phyloP scores from a whole-genome alignment of 1,284 basidiomycete genomes.

The Phylloporus sp. region DNA sequence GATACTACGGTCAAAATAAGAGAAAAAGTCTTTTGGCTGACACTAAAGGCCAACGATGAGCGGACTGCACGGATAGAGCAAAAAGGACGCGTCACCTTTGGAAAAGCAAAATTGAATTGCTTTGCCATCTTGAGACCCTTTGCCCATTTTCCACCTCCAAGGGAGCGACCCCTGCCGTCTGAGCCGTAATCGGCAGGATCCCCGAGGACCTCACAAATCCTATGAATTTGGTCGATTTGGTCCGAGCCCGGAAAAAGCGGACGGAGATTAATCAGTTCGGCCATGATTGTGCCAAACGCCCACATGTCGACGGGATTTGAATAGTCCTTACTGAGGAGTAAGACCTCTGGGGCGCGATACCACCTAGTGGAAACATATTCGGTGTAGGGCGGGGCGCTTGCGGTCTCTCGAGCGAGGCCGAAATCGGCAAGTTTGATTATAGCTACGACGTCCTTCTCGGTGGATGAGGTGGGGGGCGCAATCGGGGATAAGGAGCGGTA shows the following conservation, averaged over 20 bases:
- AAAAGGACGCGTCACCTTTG: conserved; percentile 65
- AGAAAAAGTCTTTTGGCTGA: conserved; percentile 77
- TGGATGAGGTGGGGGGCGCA: conserved; percentile 63
- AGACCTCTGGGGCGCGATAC: conserved; percentile 98
- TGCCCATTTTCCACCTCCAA: conserved; percentile 91
- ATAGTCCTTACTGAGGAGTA: conserved; percentile 91
- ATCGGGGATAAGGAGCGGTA: conserved; percentile 83
- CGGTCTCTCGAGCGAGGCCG: conserved; percentile 92
- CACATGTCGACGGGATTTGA: conserved; percentile 99
- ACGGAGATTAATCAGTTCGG: conserved; percentile 93
- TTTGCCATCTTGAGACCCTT: conserved; percentile 88
- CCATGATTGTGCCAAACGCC: conserved; percentile 98
- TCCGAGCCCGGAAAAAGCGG: conserved; percentile 98
- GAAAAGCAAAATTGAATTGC: conserved; percentile 89
- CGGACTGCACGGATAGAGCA: background rate
- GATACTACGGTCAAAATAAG: conserved; percentile 82
- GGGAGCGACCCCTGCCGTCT: conserved; percentile 71
- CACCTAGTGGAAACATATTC: conserved; percentile 99
- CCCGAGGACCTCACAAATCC: conserved; percentile 92
- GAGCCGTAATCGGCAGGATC: conserved; percentile 89
- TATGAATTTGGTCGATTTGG: conserved; percentile 92
- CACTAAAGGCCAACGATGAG: conserved; percentile 55
- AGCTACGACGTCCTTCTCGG: conserved; percentile 94
- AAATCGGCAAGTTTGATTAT: conserved; percentile 99
- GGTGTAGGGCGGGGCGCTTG: conserved; percentile 92